Evolutionary conservation across 108 stramenopile genomes (phyloP).

Genomic region (Ochromonas danica): DNA sequence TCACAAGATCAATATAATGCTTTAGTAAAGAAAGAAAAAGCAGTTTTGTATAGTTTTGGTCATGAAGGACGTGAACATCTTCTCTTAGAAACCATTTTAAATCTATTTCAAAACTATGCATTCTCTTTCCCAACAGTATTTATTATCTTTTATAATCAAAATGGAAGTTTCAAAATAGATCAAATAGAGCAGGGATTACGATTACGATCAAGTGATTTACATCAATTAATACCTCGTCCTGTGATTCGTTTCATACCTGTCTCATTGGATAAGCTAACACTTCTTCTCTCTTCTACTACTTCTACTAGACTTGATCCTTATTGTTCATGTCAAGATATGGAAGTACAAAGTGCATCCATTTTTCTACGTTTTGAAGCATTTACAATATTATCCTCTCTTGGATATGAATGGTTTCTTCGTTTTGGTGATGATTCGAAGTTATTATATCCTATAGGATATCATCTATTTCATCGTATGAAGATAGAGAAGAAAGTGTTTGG

Average conservation of each 20-base stretch:
- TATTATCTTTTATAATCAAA: not conserved
- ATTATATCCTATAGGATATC: not conserved
- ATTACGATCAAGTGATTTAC: too few species aligned
- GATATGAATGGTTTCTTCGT: constrained; percentile 1
- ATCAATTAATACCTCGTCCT: too few species aligned
- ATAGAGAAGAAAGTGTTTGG: not conserved
- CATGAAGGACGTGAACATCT: not conserved
- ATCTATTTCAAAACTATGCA: not conserved
- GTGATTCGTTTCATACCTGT: too few species aligned
- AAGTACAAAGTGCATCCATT: not conserved
- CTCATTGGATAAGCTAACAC: too few species aligned
- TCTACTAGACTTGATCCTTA: too few species aligned
- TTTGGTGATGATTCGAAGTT: constrained; percentile 1
- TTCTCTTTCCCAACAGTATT: not conserved
- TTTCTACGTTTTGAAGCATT: not conserved
- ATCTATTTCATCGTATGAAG: not conserved
- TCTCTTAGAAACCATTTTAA: not conserved
- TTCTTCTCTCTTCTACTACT: too few species aligned
- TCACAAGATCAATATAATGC: too few species aligned
- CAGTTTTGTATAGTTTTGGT: not conserved
- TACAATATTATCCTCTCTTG: not conserved
- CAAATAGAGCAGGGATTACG: too few species aligned
- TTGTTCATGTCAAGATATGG: too few species aligned
- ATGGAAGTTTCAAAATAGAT: too few species aligned
- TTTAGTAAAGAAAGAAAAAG: not conserved